A percentile compares a stretch with the other conserved stretches of the same genome.
phyloP scores from a whole-genome alignment of 768 basidiomycete genomes.

The Tulasnella sp. region DNA sequence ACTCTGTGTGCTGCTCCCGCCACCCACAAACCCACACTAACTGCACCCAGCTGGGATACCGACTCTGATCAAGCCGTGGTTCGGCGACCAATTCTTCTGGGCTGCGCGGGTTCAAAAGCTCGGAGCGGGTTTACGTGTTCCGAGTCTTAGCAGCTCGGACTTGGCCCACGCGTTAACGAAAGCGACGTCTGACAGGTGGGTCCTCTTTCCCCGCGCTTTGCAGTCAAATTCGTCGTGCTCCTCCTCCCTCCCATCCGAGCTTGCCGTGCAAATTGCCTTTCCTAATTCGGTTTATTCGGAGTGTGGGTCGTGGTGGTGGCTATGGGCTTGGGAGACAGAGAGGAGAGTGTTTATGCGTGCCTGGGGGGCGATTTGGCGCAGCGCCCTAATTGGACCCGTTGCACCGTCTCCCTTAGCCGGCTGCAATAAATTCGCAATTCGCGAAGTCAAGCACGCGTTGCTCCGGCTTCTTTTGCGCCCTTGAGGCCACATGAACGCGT shows the following conservation, averaged over 20 bases:
- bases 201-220: slow-evolving; percentile 1
- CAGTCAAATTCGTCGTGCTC: neutral
- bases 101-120: slow-evolving; percentile 64
- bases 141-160: slow-evolving; percentile 52
- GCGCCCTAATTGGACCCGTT: too few species aligned
- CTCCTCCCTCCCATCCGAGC: neutral
- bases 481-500: neutral
- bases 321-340: neutral
- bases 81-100: slow-evolving; percentile 72
- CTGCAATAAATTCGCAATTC: too few species aligned
- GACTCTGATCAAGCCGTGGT: slow-evolving; percentile 72
- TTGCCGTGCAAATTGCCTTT: neutral
- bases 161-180: slow-evolving; percentile 58
- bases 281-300: neutral
- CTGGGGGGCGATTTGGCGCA: neutral
- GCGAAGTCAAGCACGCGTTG: too few species aligned
- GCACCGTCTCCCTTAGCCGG: too few species aligned
- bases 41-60: slow-evolving; percentile 55
- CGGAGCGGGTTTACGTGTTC: slow-evolving; percentile 57
- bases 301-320: neutral
- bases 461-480: neutral
- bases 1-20: too few species aligned
- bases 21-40: neutral
- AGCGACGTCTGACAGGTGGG: slow-evolving; percentile 59
- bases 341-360: neutral